phyloP scores from a whole-genome alignment of 2,329 filamentous ascomycete genomes.

The Microdochium paspali region DNA sequence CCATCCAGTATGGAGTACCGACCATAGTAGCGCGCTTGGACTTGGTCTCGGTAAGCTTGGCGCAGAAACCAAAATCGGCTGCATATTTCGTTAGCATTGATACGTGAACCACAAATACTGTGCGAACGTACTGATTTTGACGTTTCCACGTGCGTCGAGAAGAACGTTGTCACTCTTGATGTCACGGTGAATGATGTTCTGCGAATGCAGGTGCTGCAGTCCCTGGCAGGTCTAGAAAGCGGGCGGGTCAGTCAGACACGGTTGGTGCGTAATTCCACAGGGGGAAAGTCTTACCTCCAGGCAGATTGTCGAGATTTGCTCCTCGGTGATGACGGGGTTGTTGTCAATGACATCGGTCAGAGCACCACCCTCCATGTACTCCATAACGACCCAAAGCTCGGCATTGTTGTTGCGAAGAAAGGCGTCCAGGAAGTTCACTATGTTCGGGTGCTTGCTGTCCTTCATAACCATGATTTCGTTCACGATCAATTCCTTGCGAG shows the following conservation, averaged over 20 bases:
- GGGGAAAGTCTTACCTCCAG: slow-evolving; percentile 61
- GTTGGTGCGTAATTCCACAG: neutral
- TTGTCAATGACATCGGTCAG: slow-evolving; percentile 98
- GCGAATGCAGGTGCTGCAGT: slow-evolving; percentile 84
- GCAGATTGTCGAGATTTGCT: slow-evolving; percentile 96
- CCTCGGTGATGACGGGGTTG: slow-evolving; percentile 85
- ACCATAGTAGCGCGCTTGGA: slow-evolving; percentile 99
- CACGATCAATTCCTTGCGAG: slow-evolving; percentile 94
- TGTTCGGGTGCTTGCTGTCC: slow-evolving; percentile 95
- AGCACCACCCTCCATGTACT: slow-evolving; percentile 98
- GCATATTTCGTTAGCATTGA: slow-evolving; percentile 22
- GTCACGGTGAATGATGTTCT: slow-evolving; percentile 97
- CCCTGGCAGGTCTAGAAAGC: slow-evolving; percentile 77
- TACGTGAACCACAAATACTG: neutral
- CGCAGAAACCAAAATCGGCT: slow-evolving; percentile 99
- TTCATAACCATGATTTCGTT: slow-evolving; percentile 99
- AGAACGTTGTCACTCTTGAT: slow-evolving; percentile 99
- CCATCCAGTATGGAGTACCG: slow-evolving; percentile 99
- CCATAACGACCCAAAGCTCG: slow-evolving; percentile 99
- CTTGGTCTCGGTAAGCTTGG: slow-evolving; percentile 94
- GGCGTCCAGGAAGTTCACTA: slow-evolving; percentile 96
- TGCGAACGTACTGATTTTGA: slow-evolving; percentile 79
- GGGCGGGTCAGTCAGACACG: slow-evolving; percentile 10
- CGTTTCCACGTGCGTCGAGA: slow-evolving; percentile 84
- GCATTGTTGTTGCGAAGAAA: slow-evolving; percentile 91